Base-by-base conservation (phyloP, 805 yeast species). In the Metschnikowia santaceciliae region DNA sequence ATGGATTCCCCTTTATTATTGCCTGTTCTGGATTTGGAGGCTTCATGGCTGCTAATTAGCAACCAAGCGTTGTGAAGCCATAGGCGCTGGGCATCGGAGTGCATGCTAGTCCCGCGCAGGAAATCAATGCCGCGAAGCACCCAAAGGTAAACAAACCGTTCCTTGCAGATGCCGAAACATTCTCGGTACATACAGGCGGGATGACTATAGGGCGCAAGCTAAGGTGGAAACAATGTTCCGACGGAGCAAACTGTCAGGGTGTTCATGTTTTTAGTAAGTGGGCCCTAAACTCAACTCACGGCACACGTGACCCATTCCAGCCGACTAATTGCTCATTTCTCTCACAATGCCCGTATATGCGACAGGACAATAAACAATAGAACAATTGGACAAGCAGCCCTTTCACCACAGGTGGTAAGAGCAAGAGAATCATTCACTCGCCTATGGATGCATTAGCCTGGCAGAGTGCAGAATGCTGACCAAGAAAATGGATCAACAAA, bases 31-130 rank as follows among this genome's bases (percentile, higher is more conserved):
- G 42, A 15, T 39, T 20, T 17, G 10, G 19, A 8, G 19, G 4
- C 20, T 19, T 26, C 46, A 23, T 42, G 46, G 46, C 46, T 42
- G 46, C 46, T 42, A 42, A 42, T n/a, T 33, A 30, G 34, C 34
- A 39, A 39, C 42, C 42, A 40, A 40, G 43, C 34, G 34, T 40
- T 40, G 43, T 14, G 7, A 7, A 30, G 34, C 33, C 8, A 40
- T 40, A 22, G 17, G 34, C 42, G 43, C 43, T 6, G 22, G 22
- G 34, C 34, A 13, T 15, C 22, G 20, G 46, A 14, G 32, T 42
- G 46, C 46, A 42, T 42, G 30, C n/a, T 20, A 10, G 5, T 20
- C 19, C 30, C 32, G 15, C 17, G 38, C 32, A 42, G 22, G 15
- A 34, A 32, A 26, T 15, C 43, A 23, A 10, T 42, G 46, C 46